Percentiles rank a stretch among this genome's conserved stretches.
Conservation (phyloP, 257 asterid genomes). For the Jaltomata sinuosa region DNA sequence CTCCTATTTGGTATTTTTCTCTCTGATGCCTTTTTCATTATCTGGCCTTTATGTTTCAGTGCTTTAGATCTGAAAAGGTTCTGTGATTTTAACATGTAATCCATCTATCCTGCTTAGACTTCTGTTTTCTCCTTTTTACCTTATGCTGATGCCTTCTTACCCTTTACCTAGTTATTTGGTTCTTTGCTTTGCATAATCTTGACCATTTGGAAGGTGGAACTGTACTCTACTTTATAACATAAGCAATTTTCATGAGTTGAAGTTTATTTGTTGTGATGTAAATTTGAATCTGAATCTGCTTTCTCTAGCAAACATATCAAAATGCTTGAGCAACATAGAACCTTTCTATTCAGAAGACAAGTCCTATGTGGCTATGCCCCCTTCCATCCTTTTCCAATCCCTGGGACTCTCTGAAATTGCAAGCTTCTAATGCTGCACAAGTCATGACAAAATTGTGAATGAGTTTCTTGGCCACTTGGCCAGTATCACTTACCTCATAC, state of each 20-base stretch:
- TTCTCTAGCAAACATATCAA: neutral
- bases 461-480: neutral
- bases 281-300: neutral
- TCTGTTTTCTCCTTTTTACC: neutral
- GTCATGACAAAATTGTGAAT: neutral
- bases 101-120: neutral
- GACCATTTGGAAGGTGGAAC: neutral
- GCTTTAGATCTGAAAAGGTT: neutral
- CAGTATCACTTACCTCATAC: neutral
- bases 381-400: neutral
- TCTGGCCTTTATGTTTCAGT: neutral
- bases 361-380: neutral
- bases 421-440: neutral
- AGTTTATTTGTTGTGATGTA: neutral
- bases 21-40: neutral
- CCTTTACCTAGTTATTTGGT: neutral
- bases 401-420: neutral
- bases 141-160: neutral
- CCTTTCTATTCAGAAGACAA: neutral
- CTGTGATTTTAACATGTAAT: neutral
- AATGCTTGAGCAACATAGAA: neutral
- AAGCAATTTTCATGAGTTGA: neutral
- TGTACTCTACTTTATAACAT: neutral
- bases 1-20: neutral
- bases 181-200: neutral